Evolutionary conservation across 176 grass and related monocot species (phyloP).

Genomic region (Bolboschoenus planiculmis): DNA sequence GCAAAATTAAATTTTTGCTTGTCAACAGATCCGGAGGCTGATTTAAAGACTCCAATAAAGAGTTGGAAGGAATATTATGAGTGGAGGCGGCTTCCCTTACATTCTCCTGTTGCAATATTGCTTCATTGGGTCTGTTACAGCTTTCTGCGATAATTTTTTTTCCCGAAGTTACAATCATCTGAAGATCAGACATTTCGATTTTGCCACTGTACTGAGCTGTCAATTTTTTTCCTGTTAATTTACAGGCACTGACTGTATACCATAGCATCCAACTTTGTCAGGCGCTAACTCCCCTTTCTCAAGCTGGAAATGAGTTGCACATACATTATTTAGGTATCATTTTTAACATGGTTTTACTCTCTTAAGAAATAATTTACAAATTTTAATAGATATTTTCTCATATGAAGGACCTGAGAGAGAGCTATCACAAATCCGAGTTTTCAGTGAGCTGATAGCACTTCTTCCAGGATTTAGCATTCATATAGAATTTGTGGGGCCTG

Average conservation of each 20-base stretch:
- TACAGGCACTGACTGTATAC: slow-evolving; percentile 83
- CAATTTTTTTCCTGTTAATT: background rate
- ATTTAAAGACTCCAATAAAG: slow-evolving; percentile 29
- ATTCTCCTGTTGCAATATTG: slow-evolving; percentile 79
- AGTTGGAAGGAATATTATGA: slow-evolving; percentile 86
- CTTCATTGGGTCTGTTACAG: slow-evolving; percentile 72
- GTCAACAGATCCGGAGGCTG: slow-evolving; percentile 43
- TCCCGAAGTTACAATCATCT: background rate
- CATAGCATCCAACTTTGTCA: slow-evolving; percentile 62
- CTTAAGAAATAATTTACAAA: background rate
- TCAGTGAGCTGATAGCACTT: slow-evolving; percentile 70
- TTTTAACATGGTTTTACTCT: background rate
- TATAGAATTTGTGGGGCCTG: slow-evolving; percentile 77
- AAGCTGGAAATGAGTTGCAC: slow-evolving; percentile 33
- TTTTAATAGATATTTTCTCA: slow-evolving; percentile 3
- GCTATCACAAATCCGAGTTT: slow-evolving; percentile 52
- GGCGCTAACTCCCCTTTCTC: slow-evolving; percentile 33
- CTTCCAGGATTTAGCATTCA: slow-evolving; percentile 59
- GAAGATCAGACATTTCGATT: background rate
- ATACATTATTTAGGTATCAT: slow-evolving; percentile 97
- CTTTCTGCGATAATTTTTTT: background rate
- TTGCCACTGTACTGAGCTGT: background rate
- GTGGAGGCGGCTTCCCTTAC: slow-evolving; percentile 76
- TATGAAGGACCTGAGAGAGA: slow-evolving; percentile 88
- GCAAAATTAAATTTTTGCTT: slow-evolving; percentile 16